These are phyloP conservation scores for Breynia disticha DNA, from an alignment of 441 rosid species.

Conservation along the genomic window DNA sequence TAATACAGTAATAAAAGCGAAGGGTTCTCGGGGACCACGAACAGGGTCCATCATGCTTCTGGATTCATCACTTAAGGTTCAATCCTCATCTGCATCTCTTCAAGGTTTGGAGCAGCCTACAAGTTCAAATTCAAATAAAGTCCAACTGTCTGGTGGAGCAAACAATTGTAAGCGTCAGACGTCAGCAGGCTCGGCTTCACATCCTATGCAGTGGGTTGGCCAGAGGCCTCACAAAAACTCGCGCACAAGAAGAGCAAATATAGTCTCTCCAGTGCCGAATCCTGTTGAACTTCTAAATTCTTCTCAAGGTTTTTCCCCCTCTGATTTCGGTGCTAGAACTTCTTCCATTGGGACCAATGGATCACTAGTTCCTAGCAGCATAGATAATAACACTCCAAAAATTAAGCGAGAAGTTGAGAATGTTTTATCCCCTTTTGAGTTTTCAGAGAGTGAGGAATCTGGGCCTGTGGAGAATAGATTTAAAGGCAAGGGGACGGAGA, in stretches of 20 bases:
- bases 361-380: slow-evolving; percentile 28
- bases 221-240: slow-evolving; percentile 86
- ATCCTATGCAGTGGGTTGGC: slow-evolving; percentile 87
- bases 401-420: slow-evolving; percentile 56
- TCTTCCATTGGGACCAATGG: slow-evolving; percentile 44
- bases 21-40: slow-evolving; percentile 62
- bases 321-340: slow-evolving; percentile 52
- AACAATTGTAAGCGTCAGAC: slow-evolving; percentile 39
- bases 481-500: slow-evolving; percentile 44
- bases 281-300: slow-evolving; percentile 47
- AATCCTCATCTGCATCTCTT: slow-evolving; percentile 42
- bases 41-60: slow-evolving; percentile 55
- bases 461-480: slow-evolving; percentile 68
- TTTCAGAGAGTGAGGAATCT: slow-evolving; percentile 88
- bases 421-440: slow-evolving; percentile 60
- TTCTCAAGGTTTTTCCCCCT: slow-evolving; percentile 49
- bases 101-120: slow-evolving; percentile 52
- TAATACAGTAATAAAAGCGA: slow-evolving; percentile 48
- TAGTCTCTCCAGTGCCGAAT: slow-evolving; percentile 65
- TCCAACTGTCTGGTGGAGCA: slow-evolving; percentile 25
- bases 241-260: slow-evolving; percentile 74
- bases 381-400: slow-evolving; percentile 38
- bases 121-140: slow-evolving; percentile 36
- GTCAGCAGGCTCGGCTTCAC: slow-evolving; percentile 60
- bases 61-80: slow-evolving; percentile 56